A percentile compares a stretch with the other conserved stretches of the same genome.
Evolutionary conservation across 1,284 basidiomycete species (phyloP).

Genomic region (Neotropicomus parvogracilis): DNA sequence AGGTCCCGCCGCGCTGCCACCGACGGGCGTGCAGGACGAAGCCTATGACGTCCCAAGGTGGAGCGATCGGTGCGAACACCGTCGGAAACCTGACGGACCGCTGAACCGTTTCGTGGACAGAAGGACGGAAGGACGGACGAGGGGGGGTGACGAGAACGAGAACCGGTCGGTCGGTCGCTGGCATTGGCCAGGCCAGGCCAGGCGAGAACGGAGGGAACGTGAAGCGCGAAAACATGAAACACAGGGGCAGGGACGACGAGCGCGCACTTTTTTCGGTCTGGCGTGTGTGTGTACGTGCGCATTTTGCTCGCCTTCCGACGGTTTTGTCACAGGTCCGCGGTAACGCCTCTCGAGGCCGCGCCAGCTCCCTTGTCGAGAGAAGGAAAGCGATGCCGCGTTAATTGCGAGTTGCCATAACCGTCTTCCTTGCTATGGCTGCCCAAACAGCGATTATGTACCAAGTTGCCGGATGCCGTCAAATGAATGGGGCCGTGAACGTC

Average conservation of each 20-base stretch:
- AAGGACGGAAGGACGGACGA: too few species aligned
- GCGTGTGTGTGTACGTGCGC: too few species aligned
- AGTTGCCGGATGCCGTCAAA: constrained; percentile 26
- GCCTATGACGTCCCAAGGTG: neutral
- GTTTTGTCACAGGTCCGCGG: constrained; percentile 16
- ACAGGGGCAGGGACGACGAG: constrained; percentile 8
- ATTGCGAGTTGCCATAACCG: constrained; percentile 26
- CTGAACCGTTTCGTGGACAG: too few species aligned
- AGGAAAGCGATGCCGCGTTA: constrained; percentile 24
- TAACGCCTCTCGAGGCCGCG: constrained; percentile 12
- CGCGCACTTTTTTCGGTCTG: neutral
- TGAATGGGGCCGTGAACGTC: constrained; percentile 9
- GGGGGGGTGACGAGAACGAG: too few species aligned
- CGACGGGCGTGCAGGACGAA: constrained; percentile 8
- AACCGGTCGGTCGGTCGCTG: too few species aligned
- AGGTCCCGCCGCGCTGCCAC: constrained; percentile 13
- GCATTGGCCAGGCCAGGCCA: too few species aligned
- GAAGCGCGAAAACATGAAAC: constrained; percentile 10
- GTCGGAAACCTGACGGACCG: too few species aligned
- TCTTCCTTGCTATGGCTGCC: constrained; percentile 13
- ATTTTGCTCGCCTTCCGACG: neutral
- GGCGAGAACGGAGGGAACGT: too few species aligned
- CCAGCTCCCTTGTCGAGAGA: constrained; percentile 3
- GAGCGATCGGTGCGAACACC: neutral
- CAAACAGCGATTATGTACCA: constrained; percentile 6